Conservation (phyloP, 2,329 filamentous ascomycete genomes). For the Lasiodiplodia gonubiensis region DNA sequence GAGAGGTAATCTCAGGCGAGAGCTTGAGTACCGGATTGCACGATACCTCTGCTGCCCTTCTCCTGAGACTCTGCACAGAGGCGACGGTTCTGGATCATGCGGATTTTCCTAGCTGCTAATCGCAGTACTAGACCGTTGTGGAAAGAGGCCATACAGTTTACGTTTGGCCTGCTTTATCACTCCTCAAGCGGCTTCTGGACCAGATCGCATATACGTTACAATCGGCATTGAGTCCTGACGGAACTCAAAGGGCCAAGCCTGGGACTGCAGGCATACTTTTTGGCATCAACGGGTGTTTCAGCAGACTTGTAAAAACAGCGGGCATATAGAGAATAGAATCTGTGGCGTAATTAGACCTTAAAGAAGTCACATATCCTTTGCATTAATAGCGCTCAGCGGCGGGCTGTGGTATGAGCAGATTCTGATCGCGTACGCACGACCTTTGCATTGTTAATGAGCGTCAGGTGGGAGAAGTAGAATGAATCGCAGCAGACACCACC, state of each 20-base stretch:
- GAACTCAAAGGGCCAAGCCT: neutral
- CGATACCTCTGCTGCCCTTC: neutral
- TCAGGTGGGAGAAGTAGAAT: too few relatives aligned
- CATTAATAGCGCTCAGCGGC: neutral
- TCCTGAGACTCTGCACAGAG: neutral
- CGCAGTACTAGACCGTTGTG: neutral
- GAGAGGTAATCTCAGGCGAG: neutral
- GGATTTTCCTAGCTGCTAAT: neutral
- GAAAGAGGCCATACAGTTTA: neutral
- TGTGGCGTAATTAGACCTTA: neutral
- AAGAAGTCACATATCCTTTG: neutral
- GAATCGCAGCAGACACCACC: too few relatives aligned
- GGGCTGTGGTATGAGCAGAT: too few relatives aligned
- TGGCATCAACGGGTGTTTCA: neutral
- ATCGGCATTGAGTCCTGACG: neutral
- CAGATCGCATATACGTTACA: neutral
- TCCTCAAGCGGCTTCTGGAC: neutral
- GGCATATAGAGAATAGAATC: neutral
- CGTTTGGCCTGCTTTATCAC: neutral
- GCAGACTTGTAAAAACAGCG: neutral
- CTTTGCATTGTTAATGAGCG: too few relatives aligned
- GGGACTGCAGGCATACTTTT: neutral
- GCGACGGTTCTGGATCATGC: neutral
- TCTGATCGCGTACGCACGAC: too few relatives aligned
- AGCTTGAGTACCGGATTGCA: neutral